Percentiles rank a stretch among this genome's conserved stretches.
These are phyloP conservation scores for Saccharomycopsis hybrid DNA, from an alignment of 1,139 yeast genomes.

Conservation along the genomic window DNA sequence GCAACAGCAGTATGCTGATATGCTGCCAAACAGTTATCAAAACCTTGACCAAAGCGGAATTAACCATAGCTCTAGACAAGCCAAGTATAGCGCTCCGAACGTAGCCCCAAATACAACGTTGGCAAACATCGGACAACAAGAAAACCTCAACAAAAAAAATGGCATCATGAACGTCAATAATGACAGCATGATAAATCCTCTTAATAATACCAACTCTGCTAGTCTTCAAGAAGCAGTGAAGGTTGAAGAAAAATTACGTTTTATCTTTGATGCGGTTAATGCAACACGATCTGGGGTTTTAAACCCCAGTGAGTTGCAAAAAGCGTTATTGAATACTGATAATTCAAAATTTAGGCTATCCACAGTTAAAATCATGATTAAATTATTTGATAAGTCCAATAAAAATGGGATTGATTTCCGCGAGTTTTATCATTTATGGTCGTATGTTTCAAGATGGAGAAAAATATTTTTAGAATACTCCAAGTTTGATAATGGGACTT, in stretches of 20 bases:
- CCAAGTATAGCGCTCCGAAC: too few species aligned
- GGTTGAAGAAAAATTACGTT: constrained; percentile 11
- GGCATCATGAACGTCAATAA: too few species aligned
- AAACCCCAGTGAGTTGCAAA: constrained; percentile 4
- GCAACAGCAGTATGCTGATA: too few species aligned
- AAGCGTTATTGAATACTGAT: constrained; percentile 6
- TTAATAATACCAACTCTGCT: too few species aligned
- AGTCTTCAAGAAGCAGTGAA: constrained; percentile 3
- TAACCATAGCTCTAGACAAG: too few species aligned
- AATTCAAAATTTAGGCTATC: constrained; percentile 6
- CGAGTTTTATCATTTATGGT: constrained; percentile 68
- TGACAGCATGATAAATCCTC: too few species aligned
- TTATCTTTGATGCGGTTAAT: constrained; percentile 12
- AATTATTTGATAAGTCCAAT: constrained; percentile 47
- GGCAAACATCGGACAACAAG: too few species aligned
- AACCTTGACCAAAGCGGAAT: too few species aligned
- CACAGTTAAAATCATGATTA: constrained; percentile 55
- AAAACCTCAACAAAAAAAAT: too few species aligned
- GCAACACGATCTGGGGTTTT: neutral
- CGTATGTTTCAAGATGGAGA: constrained; percentile 62
- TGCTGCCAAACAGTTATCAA: too few species aligned
- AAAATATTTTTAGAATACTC: constrained; percentile 52
- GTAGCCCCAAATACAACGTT: neutral
- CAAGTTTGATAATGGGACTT: constrained; percentile 38
- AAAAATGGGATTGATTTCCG: constrained; percentile 46